Percentiles rank a stretch among this genome's conserved stretches.
Evolutionary conservation across 108 stramenopile species (phyloP).

Genomic region (Fistulifera solaris): DNA sequence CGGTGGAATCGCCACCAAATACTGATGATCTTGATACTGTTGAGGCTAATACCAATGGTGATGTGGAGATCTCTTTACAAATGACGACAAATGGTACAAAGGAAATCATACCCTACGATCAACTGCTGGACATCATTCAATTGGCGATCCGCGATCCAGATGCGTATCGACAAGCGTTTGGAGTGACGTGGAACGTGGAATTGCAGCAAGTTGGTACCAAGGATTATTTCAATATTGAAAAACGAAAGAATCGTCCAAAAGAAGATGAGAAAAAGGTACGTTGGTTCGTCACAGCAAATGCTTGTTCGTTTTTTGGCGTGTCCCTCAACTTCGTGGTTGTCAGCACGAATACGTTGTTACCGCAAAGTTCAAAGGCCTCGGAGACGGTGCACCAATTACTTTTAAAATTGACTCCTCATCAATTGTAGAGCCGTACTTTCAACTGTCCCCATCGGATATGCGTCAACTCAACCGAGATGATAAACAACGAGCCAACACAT

Average conservation of each 20-base stretch:
- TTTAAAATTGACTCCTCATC: constrained; percentile 32
- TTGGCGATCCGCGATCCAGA: constrained; percentile 15
- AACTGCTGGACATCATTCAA: constrained; percentile 22
- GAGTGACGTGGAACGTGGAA: constrained; percentile 25
- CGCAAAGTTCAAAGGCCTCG: neutral
- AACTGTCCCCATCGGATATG: constrained; percentile 12
- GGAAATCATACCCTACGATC: constrained; percentile 5
- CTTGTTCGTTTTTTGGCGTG: neutral
- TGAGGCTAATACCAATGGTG: too few species aligned
- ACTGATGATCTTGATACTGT: neutral
- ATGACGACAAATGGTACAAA: too few species aligned
- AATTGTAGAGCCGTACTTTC: constrained; percentile 36
- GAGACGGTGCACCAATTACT: constrained; percentile 15
- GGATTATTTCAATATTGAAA: constrained; percentile 15
- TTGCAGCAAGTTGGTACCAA: constrained; percentile 5
- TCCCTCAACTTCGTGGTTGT: neutral
- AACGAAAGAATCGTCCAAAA: constrained; percentile 3
- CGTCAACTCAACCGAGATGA: constrained; percentile 32
- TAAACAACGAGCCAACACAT: constrained; percentile 16
- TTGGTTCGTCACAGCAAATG: neutral
- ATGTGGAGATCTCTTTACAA: too few species aligned
- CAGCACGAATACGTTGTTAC: constrained; percentile 10
- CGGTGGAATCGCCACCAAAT: neutral
- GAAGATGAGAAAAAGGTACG: constrained; percentile 10
- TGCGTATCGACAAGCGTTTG: constrained; percentile 35